Base-by-base conservation (phyloP, 345 rosid species). In the Odontarrhena argentea region DNA sequence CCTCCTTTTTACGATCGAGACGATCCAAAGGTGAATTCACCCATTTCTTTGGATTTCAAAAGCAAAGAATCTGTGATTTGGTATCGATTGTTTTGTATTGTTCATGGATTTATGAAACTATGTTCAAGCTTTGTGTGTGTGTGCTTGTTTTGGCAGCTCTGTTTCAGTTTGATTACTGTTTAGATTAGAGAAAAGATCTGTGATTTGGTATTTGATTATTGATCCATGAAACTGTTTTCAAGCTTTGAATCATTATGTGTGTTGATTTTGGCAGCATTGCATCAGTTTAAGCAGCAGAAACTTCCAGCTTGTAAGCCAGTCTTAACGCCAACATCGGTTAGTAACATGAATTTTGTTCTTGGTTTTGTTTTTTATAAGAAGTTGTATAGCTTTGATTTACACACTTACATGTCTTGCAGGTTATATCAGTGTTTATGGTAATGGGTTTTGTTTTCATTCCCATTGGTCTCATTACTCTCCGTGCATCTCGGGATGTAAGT, bases 291-390 rank as follows among this genome's bases (percentile, higher is more conserved):
- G 59, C 96, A 89, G 66, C 96, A 89, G 73, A 76, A 47, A 37
- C 96, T 89, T 42, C 91, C 94, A 32, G 94, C 94, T 75, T 89
- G 96, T 83, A 89, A 89, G 73, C 96, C 96, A 62, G 91, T 85
- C 14, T 78, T 89, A 49, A 85, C 89, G 15, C 91, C 96, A 73
- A 41, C 74, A 58, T 85, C 81, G 87, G 96, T 89, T 60, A 76
- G 74, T 58, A 48, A 37, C 28, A 49, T 9, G 37, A 24, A n/a
- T 42, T 24, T n/a, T 48, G 9, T 40, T 43, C 40, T 24, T 18
- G 22, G 22, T 18, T 18, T 18, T 18, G 22, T 18, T 18, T 18
- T 18, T 18, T 18, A 18, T 18, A 18, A 18, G 22, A 18, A 18
- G 22, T 18, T 18, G 22, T 18, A 18, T 18, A 18, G 22, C 22